These are phyloP conservation scores for Glarea lozoyensis DNA, from an alignment of 495 filamentous ascomycete genomes.

Conservation along the genomic window DNA sequence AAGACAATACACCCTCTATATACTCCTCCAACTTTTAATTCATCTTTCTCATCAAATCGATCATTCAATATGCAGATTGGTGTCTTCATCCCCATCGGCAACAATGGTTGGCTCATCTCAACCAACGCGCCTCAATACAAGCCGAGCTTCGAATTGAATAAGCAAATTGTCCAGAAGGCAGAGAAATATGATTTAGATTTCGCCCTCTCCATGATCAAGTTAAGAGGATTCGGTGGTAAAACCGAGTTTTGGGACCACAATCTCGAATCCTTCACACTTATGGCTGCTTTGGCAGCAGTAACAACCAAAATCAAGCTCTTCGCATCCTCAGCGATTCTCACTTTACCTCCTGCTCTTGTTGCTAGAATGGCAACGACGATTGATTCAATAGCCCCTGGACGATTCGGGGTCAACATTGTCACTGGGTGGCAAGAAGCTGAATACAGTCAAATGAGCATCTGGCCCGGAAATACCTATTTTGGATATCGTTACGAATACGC, in stretches of 20 bases:
- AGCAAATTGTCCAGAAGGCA: conserved; percentile 24
- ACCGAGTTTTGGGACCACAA: conserved; percentile 28
- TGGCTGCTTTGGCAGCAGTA: conserved; percentile 36
- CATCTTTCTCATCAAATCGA: too few species aligned
- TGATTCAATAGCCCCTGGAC: conserved; percentile 26
- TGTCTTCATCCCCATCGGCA: conserved; percentile 26
- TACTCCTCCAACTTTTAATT: too few species aligned
- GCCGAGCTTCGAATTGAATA: conserved; percentile 26
- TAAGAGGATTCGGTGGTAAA: conserved; percentile 26
- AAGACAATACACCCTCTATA: too few species aligned
- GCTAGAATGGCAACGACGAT: conserved; percentile 25
- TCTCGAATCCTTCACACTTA: conserved; percentile 35
- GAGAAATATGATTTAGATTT: conserved; percentile 26
- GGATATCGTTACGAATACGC: conserved; percentile 28
- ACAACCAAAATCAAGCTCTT: conserved; percentile 40
- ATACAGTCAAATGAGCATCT: conserved; percentile 27
- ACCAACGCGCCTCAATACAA: conserved; percentile 25
- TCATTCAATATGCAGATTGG: conserved; percentile 20
- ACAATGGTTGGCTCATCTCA: conserved; percentile 27
- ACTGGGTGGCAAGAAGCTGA: conserved; percentile 28
- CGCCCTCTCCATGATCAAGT: conserved; percentile 27
- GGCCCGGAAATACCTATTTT: conserved; percentile 27
- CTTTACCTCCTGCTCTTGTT: conserved; percentile 22
- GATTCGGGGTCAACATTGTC: conserved; percentile 27
- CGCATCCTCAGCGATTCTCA: conserved; percentile 24